phyloP scores from a whole-genome alignment of 2,329 filamentous ascomycete species.

The Remersonia thermophila region DNA sequence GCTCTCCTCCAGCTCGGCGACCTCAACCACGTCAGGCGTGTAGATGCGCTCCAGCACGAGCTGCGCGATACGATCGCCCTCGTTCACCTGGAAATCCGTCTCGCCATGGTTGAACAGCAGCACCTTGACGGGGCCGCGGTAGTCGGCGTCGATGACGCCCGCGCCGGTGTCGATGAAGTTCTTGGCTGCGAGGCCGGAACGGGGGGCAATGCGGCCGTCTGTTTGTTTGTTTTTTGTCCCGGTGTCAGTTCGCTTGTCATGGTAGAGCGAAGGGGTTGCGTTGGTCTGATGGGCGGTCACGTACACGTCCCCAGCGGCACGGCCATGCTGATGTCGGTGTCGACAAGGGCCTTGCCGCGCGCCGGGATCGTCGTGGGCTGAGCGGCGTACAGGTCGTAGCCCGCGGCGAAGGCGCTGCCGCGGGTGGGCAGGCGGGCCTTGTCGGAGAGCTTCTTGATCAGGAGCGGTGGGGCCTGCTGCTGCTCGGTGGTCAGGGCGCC shows the following conservation, averaged over 20 bases:
- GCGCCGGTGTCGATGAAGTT: conserved; percentile 94
- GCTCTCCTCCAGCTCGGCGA: conserved; percentile 78
- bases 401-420: conserved; percentile 79
- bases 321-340: conserved; percentile 83
- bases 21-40: conserved; percentile 84
- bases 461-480: conserved; percentile 46
- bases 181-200: conserved; percentile 83
- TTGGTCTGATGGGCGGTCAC: conserved; percentile 24
- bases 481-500: conserved; percentile 19
- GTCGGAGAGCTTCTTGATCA: conserved; percentile 77
- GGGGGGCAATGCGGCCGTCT: conserved; percentile 84
- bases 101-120: conserved; percentile 89
- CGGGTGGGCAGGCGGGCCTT: conserved; percentile 75
- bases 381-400: conserved; percentile 84
- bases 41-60: conserved; percentile 88
- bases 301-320: conserved; percentile 82
- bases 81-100: conserved; percentile 64
- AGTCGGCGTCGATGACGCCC: conserved; percentile 95
- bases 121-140: conserved; percentile 86
- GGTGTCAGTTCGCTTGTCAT: neutral
- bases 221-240: conserved; percentile 1
- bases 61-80: conserved; percentile 87
- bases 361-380: conserved; percentile 64
- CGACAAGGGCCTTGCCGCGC: conserved; percentile 72
- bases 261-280: neutral